These are phyloP conservation scores for Neurospora crassa DNA, from an alignment of 2,329 filamentous ascomycete genomes.

Conservation along the genomic window DNA sequence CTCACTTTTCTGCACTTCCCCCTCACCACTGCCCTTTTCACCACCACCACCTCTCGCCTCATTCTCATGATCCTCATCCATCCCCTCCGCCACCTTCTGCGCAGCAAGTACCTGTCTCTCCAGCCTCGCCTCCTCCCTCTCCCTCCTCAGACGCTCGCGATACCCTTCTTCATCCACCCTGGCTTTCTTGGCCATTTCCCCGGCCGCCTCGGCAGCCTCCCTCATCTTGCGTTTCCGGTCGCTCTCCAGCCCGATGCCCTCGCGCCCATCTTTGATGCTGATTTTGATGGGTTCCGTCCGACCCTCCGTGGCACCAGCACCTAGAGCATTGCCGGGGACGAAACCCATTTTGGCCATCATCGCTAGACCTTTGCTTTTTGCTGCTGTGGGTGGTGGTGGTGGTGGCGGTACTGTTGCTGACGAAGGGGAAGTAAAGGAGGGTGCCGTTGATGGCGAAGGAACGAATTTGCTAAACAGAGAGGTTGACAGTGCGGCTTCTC, in stretches of 20 bases:
- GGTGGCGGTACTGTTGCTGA: not conserved
- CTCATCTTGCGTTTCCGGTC: slow-evolving; percentile 71
- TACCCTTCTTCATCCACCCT: slow-evolving; percentile 58
- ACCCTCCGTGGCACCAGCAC: slow-evolving; percentile 6
- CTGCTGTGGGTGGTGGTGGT: not conserved
- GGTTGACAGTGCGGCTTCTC: slow-evolving; percentile 67
- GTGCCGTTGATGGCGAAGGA: slow-evolving; percentile 30
- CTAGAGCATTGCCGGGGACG: slow-evolving; percentile 28
- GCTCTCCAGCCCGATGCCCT: slow-evolving; percentile 74
- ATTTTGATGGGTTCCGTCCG: slow-evolving; percentile 64
- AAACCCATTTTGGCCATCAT: slow-evolving; percentile 99
- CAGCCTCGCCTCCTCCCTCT: slow-evolving; percentile 56
- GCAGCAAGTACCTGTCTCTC: slow-evolving; percentile 67
- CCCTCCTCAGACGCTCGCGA: slow-evolving; percentile 58
- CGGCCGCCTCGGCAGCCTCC: slow-evolving; percentile 46
- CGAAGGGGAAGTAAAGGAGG: not conserved
- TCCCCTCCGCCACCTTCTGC: slow-evolving; percentile 71
- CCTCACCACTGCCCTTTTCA: slow-evolving; percentile 7
- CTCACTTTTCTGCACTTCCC: slow-evolving; percentile 5
- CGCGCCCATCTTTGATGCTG: slow-evolving; percentile 66
- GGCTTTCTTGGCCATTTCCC: slow-evolving; percentile 20
- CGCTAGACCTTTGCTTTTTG: slow-evolving; percentile 73
- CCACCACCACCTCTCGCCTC: not conserved
- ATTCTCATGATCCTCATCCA: slow-evolving; percentile 47
- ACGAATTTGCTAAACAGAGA: slow-evolving; percentile 45